These are phyloP conservation scores for Kodamaea restingae DNA, from an alignment of 805 yeast species.

Conservation along the genomic window DNA sequence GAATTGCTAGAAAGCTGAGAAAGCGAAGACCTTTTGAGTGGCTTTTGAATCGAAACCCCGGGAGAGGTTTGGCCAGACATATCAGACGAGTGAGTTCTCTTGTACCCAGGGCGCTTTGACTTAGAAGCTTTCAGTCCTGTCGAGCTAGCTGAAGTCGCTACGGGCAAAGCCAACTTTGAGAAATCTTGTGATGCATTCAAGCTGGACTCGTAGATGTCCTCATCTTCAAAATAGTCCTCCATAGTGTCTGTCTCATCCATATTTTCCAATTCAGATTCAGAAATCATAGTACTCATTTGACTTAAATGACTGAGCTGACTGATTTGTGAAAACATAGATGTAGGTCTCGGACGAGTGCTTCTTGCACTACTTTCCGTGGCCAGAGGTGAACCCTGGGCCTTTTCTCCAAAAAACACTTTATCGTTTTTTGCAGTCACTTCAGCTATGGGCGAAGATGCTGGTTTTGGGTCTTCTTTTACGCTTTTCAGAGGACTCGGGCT, in stretches of 20 bases:
- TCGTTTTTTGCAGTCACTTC: conserved; percentile 5
- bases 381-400: conserved; percentile 3
- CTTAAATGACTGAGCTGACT: conserved; percentile 39
- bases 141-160: neutral
- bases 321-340: conserved; percentile 38
- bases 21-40: conserved; percentile 25
- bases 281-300: conserved; percentile 40
- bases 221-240: conserved; percentile 33
- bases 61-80: conserved; percentile 32
- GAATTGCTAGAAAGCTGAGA: conserved; percentile 36
- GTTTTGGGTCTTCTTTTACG: conserved; percentile 1
- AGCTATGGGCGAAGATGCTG: conserved; percentile 4
- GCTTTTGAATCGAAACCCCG: conserved; percentile 21
- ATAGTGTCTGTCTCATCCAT: conserved; percentile 37
- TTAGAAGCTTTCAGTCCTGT: neutral
- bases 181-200: conserved; percentile 32
- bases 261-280: conserved; percentile 39
- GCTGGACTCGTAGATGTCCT: conserved; percentile 36
- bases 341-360: conserved; percentile 29
- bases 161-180: conserved; percentile 1
- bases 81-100: conserved; percentile 34
- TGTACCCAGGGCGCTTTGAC: conserved; percentile 28
- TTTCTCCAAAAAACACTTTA: conserved; percentile 5
- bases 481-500: neutral
- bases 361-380: conserved; percentile 6